Conservation (phyloP, 2,329 filamentous ascomycete species). For the Rutstroemia sp. region DNA sequence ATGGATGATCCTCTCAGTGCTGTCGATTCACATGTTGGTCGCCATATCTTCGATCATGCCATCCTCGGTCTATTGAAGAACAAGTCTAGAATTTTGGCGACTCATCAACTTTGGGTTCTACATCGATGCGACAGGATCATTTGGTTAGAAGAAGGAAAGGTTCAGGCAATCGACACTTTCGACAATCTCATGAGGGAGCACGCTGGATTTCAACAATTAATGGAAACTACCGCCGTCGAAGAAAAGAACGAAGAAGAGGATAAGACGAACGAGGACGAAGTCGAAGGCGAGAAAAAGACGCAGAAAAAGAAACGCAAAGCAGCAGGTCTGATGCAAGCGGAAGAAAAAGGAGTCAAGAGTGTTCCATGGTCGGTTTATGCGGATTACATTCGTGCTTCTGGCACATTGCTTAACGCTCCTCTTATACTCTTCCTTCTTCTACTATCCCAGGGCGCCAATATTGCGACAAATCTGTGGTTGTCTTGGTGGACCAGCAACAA, state of each 20-base stretch:
- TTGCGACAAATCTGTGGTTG: constrained; percentile 77
- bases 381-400: constrained; percentile 57
- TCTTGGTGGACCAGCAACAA: constrained; percentile 30
- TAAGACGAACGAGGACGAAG: constrained; percentile 40
- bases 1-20: constrained; percentile 65
- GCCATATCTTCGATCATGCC: constrained; percentile 84
- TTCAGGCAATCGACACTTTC: constrained; percentile 83
- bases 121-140: constrained; percentile 86
- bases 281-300: constrained; percentile 38
- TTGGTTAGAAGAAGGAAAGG: constrained; percentile 81
- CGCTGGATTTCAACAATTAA: constrained; percentile 67
- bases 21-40: constrained; percentile 62
- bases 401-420: constrained; percentile 48
- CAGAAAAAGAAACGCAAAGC: constrained; percentile 44
- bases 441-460: constrained; percentile 70
- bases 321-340: constrained; percentile 62
- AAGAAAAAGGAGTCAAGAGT: constrained; percentile 54
- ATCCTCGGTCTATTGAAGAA: constrained; percentile 82
- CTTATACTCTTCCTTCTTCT: constrained; percentile 48
- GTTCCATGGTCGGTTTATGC: constrained; percentile 58
- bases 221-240: constrained; percentile 76
- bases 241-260: constrained; percentile 49
- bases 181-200: constrained; percentile 77
- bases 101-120: constrained; percentile 90
- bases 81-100: constrained; percentile 87